Percentiles rank a stretch among this genome's conserved stretches.
Conservation (phyloP, 2,329 filamentous ascomycete species). For the Aureobasidium melanogenum region DNA sequence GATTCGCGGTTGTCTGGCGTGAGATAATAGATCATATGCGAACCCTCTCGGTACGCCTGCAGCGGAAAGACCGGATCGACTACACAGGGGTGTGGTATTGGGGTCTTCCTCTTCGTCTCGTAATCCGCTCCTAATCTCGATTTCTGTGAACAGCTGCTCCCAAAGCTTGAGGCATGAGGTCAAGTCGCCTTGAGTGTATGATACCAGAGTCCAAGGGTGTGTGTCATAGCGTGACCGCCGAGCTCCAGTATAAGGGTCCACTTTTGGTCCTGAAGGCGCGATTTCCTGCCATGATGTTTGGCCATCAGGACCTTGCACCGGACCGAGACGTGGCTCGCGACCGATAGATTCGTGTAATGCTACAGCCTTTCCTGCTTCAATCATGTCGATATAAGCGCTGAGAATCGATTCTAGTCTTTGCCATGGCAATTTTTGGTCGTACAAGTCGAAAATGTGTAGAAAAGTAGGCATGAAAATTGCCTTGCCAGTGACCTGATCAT, state of each 20-base stretch:
- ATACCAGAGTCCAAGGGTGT: constrained; percentile 25
- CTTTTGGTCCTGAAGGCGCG: constrained; percentile 9
- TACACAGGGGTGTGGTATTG: constrained; percentile 20
- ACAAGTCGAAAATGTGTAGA: constrained; percentile 24
- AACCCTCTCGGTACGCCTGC: constrained; percentile 24
- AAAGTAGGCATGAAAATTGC: constrained; percentile 28
- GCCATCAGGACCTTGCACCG: constrained; percentile 20
- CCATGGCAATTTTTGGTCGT: constrained; percentile 23
- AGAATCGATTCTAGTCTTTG: constrained; percentile 26
- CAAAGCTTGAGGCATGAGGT: constrained; percentile 22
- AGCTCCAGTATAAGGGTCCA: constrained; percentile 12
- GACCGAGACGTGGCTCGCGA: constrained; percentile 11
- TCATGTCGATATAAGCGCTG: constrained; percentile 27
- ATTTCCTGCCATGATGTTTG: constrained; percentile 23
- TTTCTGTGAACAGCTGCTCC: constrained; percentile 21
- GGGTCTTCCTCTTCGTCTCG: constrained; percentile 18
- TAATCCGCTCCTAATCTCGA: constrained; percentile 22
- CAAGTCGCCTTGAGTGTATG: constrained; percentile 25
- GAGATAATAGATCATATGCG: constrained; percentile 24
- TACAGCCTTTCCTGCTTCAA: constrained; percentile 26
- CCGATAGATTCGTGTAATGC: constrained; percentile 21
- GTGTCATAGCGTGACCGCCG: constrained; percentile 17
- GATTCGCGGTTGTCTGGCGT: constrained; percentile 22
- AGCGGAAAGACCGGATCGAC: constrained; percentile 22
- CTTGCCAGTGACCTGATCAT: constrained; percentile 22